phyloP scores from a whole-genome alignment of 768 basidiomycete species.

The Russula vinacea region DNA sequence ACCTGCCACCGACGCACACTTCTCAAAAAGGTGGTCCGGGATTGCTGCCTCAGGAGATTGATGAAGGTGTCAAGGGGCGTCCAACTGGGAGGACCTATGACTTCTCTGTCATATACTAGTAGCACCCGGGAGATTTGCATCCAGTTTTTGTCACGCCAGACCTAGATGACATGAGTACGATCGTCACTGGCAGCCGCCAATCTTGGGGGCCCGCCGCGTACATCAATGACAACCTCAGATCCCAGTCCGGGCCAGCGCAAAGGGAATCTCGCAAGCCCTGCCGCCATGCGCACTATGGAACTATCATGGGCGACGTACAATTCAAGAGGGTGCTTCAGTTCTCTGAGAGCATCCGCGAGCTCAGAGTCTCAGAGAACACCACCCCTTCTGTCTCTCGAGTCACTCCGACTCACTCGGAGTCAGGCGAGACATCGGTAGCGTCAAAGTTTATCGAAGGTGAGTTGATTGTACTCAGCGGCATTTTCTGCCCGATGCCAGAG shows the following conservation, averaged over 20 bases:
- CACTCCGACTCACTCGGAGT: too few relatives aligned
- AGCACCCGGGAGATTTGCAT: slow-evolving; percentile 41
- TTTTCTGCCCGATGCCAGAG: slow-evolving; percentile 48
- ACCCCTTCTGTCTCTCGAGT: slow-evolving; percentile 39
- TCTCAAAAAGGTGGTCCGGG: slow-evolving; percentile 36
- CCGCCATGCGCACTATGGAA: slow-evolving; percentile 40
- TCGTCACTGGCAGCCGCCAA: background rate
- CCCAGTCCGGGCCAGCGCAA: slow-evolving; percentile 48
- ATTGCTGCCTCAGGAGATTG: slow-evolving; percentile 35
- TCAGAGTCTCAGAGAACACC: slow-evolving; percentile 47
- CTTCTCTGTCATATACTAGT: slow-evolving; percentile 45
- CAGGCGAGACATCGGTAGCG: background rate
- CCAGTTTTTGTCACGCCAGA: slow-evolving; percentile 36
- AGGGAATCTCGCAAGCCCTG: slow-evolving; percentile 38
- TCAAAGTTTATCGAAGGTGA: slow-evolving; percentile 40
- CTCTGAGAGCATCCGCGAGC: slow-evolving; percentile 37
- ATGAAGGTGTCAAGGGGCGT: slow-evolving; percentile 38
- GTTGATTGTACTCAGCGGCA: slow-evolving; percentile 41
- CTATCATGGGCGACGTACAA: slow-evolving; percentile 48
- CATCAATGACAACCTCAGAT: slow-evolving; percentile 46
- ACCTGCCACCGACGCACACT: slow-evolving; percentile 19
- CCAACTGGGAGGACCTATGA: slow-evolving; percentile 41
- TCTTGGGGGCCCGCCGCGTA: slow-evolving; percentile 29
- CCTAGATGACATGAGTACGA: slow-evolving; percentile 31
- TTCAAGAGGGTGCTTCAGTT: slow-evolving; percentile 38